Conservation (phyloP, 106 monocot species). For the Phalaenopsis equestris region DNA sequence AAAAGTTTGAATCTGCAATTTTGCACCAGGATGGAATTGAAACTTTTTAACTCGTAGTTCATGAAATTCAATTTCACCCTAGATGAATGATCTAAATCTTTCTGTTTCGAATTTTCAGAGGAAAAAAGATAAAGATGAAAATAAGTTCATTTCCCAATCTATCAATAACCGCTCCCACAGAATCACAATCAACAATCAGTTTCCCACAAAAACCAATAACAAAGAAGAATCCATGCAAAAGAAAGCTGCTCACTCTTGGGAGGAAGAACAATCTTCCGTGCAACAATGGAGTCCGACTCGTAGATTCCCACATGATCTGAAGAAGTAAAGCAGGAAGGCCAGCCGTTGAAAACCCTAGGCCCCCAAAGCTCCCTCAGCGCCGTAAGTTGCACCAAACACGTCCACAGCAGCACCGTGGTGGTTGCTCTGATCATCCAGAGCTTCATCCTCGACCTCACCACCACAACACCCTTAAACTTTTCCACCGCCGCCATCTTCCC, state of each 20-base stretch:
- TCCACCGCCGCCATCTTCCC: constrained; percentile 11
- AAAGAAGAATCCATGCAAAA: background rate
- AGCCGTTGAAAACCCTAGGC: constrained; percentile 59
- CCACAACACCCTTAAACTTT: constrained; percentile 22
- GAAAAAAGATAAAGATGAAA: background rate
- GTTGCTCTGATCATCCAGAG: constrained; percentile 68
- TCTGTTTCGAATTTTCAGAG: background rate
- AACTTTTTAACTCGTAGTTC: no score
- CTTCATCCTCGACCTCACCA: constrained; percentile 55
- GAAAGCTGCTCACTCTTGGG: constrained; percentile 51
- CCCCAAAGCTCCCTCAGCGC: constrained; percentile 72
- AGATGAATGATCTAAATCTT: no score
- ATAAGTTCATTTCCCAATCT: background rate
- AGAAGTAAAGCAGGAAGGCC: constrained; percentile 62
- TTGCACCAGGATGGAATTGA: no score
- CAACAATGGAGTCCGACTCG: background rate
- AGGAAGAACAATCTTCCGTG: constrained; percentile 29
- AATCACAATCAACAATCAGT: background rate
- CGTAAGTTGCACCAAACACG: constrained; percentile 74
- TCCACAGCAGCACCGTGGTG: constrained; percentile 74
- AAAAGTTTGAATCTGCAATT: no score
- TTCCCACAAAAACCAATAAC: background rate
- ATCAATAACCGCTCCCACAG: background rate
- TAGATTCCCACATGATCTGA: constrained; percentile 8
- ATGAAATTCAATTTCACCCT: no score